Conservation (phyloP, 2,329 filamentous ascomycete species). For the Dactylella cylindrospora region DNA sequence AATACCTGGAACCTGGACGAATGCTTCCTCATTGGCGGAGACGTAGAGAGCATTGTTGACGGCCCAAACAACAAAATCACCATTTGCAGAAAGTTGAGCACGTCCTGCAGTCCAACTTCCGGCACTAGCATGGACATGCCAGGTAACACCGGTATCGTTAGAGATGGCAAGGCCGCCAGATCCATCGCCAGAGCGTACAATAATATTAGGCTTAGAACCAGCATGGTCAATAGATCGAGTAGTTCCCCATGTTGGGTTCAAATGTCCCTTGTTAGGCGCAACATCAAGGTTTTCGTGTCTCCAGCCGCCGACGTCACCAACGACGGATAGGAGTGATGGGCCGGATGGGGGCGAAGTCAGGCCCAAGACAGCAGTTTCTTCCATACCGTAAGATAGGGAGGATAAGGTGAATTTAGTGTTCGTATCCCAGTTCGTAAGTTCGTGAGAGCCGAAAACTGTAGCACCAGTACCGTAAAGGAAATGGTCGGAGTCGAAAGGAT, state of each 20-base stretch:
- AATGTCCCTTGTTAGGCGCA: slow-evolving; percentile 56
- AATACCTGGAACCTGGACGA: slow-evolving; percentile 56
- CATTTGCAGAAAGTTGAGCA: slow-evolving; percentile 38
- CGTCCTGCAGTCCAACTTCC: slow-evolving; percentile 48
- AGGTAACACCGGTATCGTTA: slow-evolving; percentile 57
- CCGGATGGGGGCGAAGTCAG: slow-evolving; percentile 59
- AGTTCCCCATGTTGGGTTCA: slow-evolving; percentile 56
- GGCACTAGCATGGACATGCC: slow-evolving; percentile 56
- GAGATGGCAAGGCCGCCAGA: slow-evolving; percentile 55
- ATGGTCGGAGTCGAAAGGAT: slow-evolving; percentile 62
- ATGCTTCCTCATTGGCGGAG: slow-evolving; percentile 52
- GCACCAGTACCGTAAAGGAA: slow-evolving; percentile 63
- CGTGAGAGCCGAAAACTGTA: slow-evolving; percentile 59
- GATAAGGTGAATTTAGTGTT: slow-evolving; percentile 56
- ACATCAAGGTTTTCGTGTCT: slow-evolving; percentile 53
- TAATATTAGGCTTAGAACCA: slow-evolving; percentile 51
- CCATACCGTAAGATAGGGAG: slow-evolving; percentile 60
- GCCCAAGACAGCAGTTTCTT: slow-evolving; percentile 58
- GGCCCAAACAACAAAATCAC: slow-evolving; percentile 41
- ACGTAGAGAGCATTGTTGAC: slow-evolving; percentile 37
- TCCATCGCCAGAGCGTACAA: slow-evolving; percentile 58
- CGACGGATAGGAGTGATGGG: slow-evolving; percentile 58
- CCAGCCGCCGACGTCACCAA: slow-evolving; percentile 60
- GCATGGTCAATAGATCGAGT: slow-evolving; percentile 55
- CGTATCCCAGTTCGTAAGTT: slow-evolving; percentile 61